Percentiles rank a stretch among this genome's conserved stretches.
Conservation (phyloP, 768 basidiomycete species). For the Boletus rex-veris region DNA sequence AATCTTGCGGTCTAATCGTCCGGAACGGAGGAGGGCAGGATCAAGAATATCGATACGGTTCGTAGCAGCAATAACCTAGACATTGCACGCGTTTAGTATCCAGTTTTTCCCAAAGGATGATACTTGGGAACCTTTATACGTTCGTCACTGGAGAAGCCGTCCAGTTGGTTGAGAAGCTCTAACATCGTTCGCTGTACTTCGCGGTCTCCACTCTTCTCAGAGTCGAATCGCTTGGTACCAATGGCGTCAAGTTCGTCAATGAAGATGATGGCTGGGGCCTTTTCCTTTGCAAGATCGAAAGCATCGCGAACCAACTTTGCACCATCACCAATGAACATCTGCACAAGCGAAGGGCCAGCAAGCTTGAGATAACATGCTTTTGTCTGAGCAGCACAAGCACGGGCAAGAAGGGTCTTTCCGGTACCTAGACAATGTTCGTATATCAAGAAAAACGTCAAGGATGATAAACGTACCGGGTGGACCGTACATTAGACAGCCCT, state of each 20-base stretch:
- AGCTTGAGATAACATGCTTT: slow-evolving; percentile 98
- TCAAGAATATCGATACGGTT: slow-evolving; percentile 99
- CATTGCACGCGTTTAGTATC: slow-evolving; percentile 6
- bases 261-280: slow-evolving; percentile 98
- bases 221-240: slow-evolving; percentile 97
- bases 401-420: slow-evolving; percentile 95
- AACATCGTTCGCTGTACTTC: slow-evolving; percentile 99
- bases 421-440: slow-evolving; percentile 52
- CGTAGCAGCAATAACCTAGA: slow-evolving; percentile 94
- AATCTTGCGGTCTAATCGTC: slow-evolving; percentile 96
- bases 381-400: slow-evolving; percentile 97
- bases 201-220: slow-evolving; percentile 97
- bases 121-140: slow-evolving; percentile 76
- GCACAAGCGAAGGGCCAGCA: slow-evolving; percentile 95
- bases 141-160: slow-evolving; percentile 96
- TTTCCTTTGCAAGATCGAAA: slow-evolving; percentile 97
- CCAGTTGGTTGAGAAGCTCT: slow-evolving; percentile 95
- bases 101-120: background rate
- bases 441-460: background rate
- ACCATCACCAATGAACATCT: slow-evolving; percentile 99
- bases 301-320: slow-evolving; percentile 98
- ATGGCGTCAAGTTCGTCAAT: slow-evolving; percentile 99
- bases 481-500: slow-evolving; percentile 98
- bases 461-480: slow-evolving; percentile 70
- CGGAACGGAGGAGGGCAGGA: slow-evolving; percentile 96